Evolutionary conservation across 73 alveolate genomes (phyloP), one percentile per base, ranked within the genome.

Genomic region (Diophrys appendiculata): DNA sequence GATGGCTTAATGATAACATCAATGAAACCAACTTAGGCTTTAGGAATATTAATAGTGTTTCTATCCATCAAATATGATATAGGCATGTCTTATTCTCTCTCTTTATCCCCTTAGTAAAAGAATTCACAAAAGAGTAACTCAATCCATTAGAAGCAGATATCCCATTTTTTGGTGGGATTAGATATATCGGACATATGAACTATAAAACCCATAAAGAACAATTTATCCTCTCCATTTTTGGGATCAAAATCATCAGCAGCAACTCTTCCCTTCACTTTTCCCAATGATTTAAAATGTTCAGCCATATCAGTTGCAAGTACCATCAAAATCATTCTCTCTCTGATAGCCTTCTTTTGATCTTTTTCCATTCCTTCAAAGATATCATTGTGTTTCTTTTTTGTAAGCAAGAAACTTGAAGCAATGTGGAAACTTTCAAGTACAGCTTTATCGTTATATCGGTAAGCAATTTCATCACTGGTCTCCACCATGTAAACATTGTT

Each of bases 21-120:
- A 34, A 90, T 90, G 56, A 90, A 90, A 26, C 92, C 90, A 25
- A 90, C 55, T 72, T 82, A 88, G 54, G 78, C 60, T 31, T 52
- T 56, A n/a, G 90, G 72, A 69, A 90, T 80, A 30, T 54, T 82
- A n/a, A 76, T 43, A 33, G 81, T 90, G 26, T 83, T 67, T 55
- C 96, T 81, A 68, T 90, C 96, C 84, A 76, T 73, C 18, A 86
- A 54, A 56, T 76, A 73, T 26, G 72, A n/a, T 22, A 84, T 34
- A 26, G 35, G 76, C 30, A 86, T 33, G 0, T 92, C 96, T 18
- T 72, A 73, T 14, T 68, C 81, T 65, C 84, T 80, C 77, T 90
- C 96, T 73, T 82, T 85, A 72, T 90, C 96, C 18, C 96, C 96
- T 55, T 86, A 92, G 27, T n/a, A 54, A 52, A 68, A 86, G 81